Conservation (phyloP, 192 early-diverging fungal species). For the Coemansia sp. region DNA sequence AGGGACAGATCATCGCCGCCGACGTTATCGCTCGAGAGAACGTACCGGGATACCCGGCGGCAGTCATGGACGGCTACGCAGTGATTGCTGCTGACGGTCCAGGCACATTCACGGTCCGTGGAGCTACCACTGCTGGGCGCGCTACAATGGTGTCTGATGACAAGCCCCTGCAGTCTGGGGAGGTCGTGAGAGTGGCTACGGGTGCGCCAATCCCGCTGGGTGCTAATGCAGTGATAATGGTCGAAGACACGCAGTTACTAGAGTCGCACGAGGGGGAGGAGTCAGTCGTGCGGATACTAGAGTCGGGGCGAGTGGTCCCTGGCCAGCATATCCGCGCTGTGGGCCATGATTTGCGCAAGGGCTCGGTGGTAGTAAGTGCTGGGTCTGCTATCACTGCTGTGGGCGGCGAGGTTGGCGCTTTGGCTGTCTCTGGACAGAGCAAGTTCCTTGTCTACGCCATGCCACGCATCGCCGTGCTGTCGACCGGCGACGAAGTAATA, state of each 20-base stretch:
- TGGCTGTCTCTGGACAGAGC: conserved; percentile 79
- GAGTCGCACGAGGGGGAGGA: conserved; percentile 55
- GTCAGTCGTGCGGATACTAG: conserved; percentile 44
- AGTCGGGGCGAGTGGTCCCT: background rate
- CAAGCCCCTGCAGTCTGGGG: conserved; percentile 55
- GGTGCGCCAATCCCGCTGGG: conserved; percentile 84
- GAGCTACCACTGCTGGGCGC: conserved; percentile 62
- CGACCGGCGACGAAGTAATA: conserved; percentile 88
- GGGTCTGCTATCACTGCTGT: conserved; percentile 65
- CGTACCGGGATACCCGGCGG: conserved; percentile 87
- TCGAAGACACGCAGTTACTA: conserved; percentile 84
- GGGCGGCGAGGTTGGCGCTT: conserved; percentile 83
- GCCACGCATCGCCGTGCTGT: conserved; percentile 80
- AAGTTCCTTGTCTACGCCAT: conserved; percentile 47
- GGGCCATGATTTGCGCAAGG: conserved; percentile 72
- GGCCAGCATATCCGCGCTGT: conserved; percentile 81
- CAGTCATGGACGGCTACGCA: conserved; percentile 94
- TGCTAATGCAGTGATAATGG: conserved; percentile 94
- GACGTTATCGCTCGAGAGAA: conserved; percentile 73
- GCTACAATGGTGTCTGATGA: background rate
- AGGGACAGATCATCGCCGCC: conserved; percentile 71
- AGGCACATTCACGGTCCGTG: conserved; percentile 73
- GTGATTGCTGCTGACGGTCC: conserved; percentile 82
- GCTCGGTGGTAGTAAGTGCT: conserved; percentile 61
- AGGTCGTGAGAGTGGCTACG: conserved; percentile 81